These are phyloP conservation scores for Areca catechu DNA, from an alignment of 176 grass and related monocot genomes.

Conservation along the genomic window DNA sequence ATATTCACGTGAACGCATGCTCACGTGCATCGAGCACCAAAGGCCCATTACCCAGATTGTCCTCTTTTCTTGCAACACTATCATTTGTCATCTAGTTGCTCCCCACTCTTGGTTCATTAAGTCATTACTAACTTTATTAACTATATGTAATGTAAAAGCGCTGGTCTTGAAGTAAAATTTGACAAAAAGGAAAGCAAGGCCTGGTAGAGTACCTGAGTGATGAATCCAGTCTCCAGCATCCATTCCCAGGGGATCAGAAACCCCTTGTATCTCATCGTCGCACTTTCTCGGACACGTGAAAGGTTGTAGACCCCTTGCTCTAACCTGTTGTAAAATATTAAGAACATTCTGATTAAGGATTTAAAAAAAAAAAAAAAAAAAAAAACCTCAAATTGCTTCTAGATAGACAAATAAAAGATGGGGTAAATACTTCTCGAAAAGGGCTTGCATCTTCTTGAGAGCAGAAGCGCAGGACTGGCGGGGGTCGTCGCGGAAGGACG, in stretches of 20 bases:
- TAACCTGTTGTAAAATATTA: slow-evolving; percentile 29
- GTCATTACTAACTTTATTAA: too few species aligned
- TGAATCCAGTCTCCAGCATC: slow-evolving; percentile 76
- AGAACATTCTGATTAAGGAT: too few species aligned
- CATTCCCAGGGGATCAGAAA: slow-evolving; percentile 82
- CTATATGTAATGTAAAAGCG: too few species aligned
- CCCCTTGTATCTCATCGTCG: slow-evolving; percentile 51
- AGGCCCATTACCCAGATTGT: too few species aligned
- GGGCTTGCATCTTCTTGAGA: slow-evolving; percentile 91
- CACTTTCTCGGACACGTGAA: slow-evolving; percentile 58
- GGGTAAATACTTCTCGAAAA: slow-evolving; percentile 71
- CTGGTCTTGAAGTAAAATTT: too few species aligned
- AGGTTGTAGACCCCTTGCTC: slow-evolving; percentile 96
- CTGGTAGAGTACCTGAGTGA: slow-evolving; percentile 47
- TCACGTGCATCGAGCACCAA: slow-evolving; percentile 13
- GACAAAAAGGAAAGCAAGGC: neutral
- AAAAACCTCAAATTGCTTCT: too few species aligned
- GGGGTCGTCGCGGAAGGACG: slow-evolving; percentile 53
- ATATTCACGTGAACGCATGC: slow-evolving; percentile 17
- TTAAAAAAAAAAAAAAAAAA: too few species aligned
- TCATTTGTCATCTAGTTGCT: too few species aligned
- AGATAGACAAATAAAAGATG: too few species aligned
- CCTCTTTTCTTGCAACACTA: too few species aligned
- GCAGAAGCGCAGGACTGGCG: slow-evolving; percentile 54
- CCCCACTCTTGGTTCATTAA: too few species aligned